A percentile compares a stretch with the other conserved stretches of the same genome.
These are phyloP conservation scores for Phytopythium boreale DNA, from an alignment of 352 stramenopile species.

Conservation along the genomic window DNA sequence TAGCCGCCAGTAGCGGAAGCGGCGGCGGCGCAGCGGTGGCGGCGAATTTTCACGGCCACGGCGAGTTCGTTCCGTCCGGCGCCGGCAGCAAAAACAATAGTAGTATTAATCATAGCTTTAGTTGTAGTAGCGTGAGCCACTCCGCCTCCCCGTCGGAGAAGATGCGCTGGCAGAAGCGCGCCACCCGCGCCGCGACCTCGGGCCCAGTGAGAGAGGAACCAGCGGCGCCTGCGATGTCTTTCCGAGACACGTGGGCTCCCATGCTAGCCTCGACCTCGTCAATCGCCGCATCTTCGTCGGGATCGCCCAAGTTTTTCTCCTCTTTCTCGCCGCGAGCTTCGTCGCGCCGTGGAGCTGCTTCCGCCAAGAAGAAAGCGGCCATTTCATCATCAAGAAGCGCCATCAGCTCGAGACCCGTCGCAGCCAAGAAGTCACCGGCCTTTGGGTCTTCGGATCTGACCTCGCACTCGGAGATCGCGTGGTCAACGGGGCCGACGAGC, in stretches of 20 bases:
- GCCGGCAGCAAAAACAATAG: constrained; percentile 11
- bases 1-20: not conserved
- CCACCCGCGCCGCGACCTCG: constrained; percentile 14
- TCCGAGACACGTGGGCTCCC: constrained; percentile 12
- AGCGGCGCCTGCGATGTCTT: not conserved
- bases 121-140: constrained; percentile 20
- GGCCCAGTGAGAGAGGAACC: constrained; percentile 11
- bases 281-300: constrained; percentile 6
- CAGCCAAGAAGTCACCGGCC: constrained; percentile 19
- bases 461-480: constrained; percentile 23
- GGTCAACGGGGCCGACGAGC: constrained; percentile 25
- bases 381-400: constrained; percentile 1
- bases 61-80: constrained; percentile 2
- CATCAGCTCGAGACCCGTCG: constrained; percentile 5
- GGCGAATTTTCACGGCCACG: constrained; percentile 3
- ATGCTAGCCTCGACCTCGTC: constrained; percentile 10
- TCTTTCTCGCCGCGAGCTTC: constrained; percentile 7
- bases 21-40: not conserved
- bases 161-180: constrained; percentile 47
- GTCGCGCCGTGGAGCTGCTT: constrained; percentile 7
- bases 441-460: constrained; percentile 20
- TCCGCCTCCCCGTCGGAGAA: constrained; percentile 19
- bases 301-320: constrained; percentile 25
- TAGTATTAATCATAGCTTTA: constrained; percentile 25
- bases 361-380: constrained; percentile 25